Conservation (phyloP, 2,329 filamentous ascomycete genomes). For the Monilinia vaccinii-corymbosi region DNA sequence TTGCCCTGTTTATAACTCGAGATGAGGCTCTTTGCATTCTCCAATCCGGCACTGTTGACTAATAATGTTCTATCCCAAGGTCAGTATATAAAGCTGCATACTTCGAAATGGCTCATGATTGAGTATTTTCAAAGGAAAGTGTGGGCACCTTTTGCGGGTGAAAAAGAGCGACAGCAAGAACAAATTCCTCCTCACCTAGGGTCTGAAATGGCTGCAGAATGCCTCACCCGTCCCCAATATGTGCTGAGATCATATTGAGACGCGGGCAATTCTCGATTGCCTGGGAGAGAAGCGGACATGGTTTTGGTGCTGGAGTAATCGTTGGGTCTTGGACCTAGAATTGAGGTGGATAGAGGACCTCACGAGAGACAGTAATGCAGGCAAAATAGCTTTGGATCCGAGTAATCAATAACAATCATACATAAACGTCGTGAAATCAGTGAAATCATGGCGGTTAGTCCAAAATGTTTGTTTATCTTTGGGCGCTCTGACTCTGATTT, state of each 20-base stretch:
- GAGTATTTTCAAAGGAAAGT: conserved; percentile 10
- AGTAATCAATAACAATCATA: background rate
- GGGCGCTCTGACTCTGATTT: background rate
- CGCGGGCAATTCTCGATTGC: conserved; percentile 70
- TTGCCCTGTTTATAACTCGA: conserved; percentile 80
- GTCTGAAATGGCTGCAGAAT: conserved; percentile 84
- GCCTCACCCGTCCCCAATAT: conserved; percentile 90
- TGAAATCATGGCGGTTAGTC: background rate
- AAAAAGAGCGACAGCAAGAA: conserved; percentile 15
- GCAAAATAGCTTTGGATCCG: conserved; percentile 2
- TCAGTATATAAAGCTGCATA: conserved; percentile 17
- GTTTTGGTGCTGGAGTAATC: background rate
- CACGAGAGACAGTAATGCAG: background rate
- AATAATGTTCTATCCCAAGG: conserved; percentile 63
- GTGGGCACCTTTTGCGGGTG: conserved; percentile 20
- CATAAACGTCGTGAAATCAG: background rate
- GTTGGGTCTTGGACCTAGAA: background rate
- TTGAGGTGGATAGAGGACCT: background rate
- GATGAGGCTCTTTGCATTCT: conserved; percentile 75
- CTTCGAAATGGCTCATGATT: background rate
- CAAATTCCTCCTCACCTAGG: conserved; percentile 63
- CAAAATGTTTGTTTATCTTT: background rate
- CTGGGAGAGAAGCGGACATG: conserved; percentile 60
- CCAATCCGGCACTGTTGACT: conserved; percentile 67
- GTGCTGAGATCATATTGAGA: conserved; percentile 89